Evolutionary conservation across 306 rosid genomes (phyloP).

Genomic region (Lotus japonicus): DNA sequence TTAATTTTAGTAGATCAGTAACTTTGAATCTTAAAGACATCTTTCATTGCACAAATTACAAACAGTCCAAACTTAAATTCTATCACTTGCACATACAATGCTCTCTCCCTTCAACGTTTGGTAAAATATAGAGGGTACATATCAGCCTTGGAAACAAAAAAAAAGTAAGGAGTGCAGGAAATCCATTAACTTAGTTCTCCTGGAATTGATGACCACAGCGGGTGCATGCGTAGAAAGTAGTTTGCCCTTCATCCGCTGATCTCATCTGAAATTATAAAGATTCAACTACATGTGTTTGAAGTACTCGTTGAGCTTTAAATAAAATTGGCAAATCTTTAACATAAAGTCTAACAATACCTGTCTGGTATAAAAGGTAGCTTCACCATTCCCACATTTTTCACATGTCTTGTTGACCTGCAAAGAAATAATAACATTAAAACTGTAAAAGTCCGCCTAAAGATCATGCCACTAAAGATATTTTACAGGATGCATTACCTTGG

Average conservation of each 20-base stretch:
- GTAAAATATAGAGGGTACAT: background rate
- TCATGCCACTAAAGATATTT: background rate
- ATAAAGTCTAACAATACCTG: conserved; percentile 25
- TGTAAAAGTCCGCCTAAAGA: background rate
- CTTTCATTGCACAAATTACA: background rate
- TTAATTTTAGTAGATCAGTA: background rate
- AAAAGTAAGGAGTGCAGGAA: background rate
- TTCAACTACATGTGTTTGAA: background rate
- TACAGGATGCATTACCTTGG: conserved; percentile 32
- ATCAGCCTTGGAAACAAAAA: background rate
- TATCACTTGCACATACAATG: background rate
- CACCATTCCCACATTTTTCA: conserved; percentile 78
- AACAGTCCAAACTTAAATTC: background rate
- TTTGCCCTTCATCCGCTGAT: conserved; percentile 47
- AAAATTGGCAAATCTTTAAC: background rate
- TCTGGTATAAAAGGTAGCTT: conserved; percentile 42
- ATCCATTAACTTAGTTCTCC: conserved; percentile 22
- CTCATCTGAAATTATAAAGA: conserved; percentile 30
- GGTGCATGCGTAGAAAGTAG: conserved; percentile 36
- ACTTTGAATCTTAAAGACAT: background rate
- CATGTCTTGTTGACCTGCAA: conserved; percentile 60
- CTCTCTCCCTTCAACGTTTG: background rate
- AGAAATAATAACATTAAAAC: background rate
- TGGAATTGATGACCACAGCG: conserved; percentile 34
- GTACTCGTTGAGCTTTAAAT: conserved; percentile 1